Evolutionary conservation across 495 filamentous ascomycete genomes (phyloP).

Genomic region (Talaromyces nanjingensis): DNA sequence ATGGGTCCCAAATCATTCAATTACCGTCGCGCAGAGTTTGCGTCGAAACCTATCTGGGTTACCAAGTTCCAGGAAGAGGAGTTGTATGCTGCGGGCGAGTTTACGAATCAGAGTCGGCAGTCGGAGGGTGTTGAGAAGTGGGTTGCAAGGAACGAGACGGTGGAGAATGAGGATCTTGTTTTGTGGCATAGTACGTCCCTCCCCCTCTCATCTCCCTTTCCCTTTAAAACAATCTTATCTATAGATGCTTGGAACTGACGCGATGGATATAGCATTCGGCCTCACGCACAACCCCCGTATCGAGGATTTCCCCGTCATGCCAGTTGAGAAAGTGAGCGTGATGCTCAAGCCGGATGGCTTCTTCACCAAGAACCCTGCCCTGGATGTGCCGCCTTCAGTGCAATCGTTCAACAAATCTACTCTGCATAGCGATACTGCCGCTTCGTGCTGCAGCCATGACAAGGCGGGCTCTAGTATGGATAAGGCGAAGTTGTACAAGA

Average conservation of each 20-base stretch:
- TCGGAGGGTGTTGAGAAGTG: constrained; percentile 53
- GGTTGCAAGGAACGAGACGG: constrained; percentile 41
- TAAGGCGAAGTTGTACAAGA: constrained; percentile 33
- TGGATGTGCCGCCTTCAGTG: constrained; percentile 58
- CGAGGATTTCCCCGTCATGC: constrained; percentile 65
- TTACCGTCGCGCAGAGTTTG: constrained; percentile 69
- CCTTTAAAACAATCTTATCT: constrained; percentile 61
- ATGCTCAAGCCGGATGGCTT: constrained; percentile 67
- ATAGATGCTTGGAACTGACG: constrained; percentile 72
- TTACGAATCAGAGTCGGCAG: constrained; percentile 73
- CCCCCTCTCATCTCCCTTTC: neutral
- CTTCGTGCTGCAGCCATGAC: constrained; percentile 21
- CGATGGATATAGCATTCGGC: constrained; percentile 77
- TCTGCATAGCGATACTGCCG: constrained; percentile 20
- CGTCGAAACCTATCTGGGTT: constrained; percentile 70
- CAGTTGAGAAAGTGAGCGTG: constrained; percentile 31
- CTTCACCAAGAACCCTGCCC: constrained; percentile 61
- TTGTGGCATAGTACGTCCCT: constrained; percentile 29
- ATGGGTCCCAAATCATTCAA: constrained; percentile 64
- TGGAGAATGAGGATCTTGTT: constrained; percentile 40
- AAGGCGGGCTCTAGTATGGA: constrained; percentile 11
- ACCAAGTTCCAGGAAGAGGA: constrained; percentile 71
- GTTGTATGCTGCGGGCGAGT: constrained; percentile 69
- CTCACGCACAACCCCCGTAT: constrained; percentile 52
- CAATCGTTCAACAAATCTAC: constrained; percentile 37